Percentiles rank a stretch among this genome's conserved stretches.
phyloP scores from a whole-genome alignment of 2,329 filamentous ascomycete species.

The Clarireedia homoeocarpa region DNA sequence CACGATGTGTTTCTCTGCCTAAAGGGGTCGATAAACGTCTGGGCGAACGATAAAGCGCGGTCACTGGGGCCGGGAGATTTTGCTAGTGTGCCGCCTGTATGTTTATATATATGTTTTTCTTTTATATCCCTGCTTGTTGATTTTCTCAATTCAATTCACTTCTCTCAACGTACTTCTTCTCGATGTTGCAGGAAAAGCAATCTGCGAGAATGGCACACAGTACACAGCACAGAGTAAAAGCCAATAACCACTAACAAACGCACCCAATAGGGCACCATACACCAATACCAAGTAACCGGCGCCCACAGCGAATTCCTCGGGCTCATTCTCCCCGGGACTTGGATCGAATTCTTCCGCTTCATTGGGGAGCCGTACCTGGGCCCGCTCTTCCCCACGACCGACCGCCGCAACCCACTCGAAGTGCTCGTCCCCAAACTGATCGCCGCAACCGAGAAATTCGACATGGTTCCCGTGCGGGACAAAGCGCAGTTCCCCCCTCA shows the following conservation, averaged over 20 bases:
- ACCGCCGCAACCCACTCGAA: slow-evolving; percentile 43
- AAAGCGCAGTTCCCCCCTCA: slow-evolving; percentile 38
- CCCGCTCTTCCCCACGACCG: slow-evolving; percentile 41
- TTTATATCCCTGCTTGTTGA: neutral
- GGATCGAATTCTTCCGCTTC: slow-evolving; percentile 54
- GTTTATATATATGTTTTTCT: neutral
- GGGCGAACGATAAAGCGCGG: slow-evolving; percentile 48
- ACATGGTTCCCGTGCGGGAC: slow-evolving; percentile 45
- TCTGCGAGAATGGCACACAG: neutral
- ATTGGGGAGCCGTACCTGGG: slow-evolving; percentile 45
- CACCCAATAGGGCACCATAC: slow-evolving; percentile 37
- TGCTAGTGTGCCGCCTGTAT: slow-evolving; percentile 48
- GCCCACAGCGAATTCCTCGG: slow-evolving; percentile 47
- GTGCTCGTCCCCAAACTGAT: slow-evolving; percentile 47
- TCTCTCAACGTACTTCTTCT: neutral
- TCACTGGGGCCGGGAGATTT: slow-evolving; percentile 49
- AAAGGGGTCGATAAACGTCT: slow-evolving; percentile 48
- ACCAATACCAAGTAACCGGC: slow-evolving; percentile 47
- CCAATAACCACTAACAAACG: neutral
- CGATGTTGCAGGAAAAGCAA: neutral
- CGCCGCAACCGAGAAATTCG: slow-evolving; percentile 46
- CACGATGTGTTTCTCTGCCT: slow-evolving; percentile 51
- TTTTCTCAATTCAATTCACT: neutral
- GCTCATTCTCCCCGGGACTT: slow-evolving; percentile 48
- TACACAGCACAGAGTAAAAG: neutral